Percentiles rank a stretch among this genome's conserved stretches.
These are phyloP conservation scores for Solanum chilense DNA, from an alignment of 257 asterid genomes.

Conservation along the genomic window DNA sequence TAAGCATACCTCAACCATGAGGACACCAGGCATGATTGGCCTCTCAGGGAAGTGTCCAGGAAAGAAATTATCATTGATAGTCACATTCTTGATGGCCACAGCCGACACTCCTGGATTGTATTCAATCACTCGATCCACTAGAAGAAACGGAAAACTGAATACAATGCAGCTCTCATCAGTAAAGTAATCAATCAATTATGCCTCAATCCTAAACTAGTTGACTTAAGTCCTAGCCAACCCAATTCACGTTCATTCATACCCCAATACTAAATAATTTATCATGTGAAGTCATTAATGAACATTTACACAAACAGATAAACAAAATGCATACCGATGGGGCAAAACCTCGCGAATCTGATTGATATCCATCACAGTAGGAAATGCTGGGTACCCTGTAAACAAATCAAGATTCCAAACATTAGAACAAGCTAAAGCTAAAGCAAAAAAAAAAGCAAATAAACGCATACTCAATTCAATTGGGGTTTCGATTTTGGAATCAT, in stretches of 20 bases:
- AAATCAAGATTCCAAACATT: neutral
- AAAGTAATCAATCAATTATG: neutral
- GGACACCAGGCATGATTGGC: conserved; percentile 96
- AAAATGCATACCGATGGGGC: conserved; percentile 60
- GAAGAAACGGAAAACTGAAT: conserved; percentile 68
- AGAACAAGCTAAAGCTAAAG: neutral
- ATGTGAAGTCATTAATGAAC: neutral
- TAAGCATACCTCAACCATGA: conserved; percentile 75
- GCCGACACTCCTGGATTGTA: conserved; percentile 79
- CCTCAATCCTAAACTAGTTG: neutral
- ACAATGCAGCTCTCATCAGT: neutral
- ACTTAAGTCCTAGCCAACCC: neutral
- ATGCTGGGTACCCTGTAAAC: conserved; percentile 50
- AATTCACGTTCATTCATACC: neutral
- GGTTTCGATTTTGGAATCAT: conserved; percentile 27
- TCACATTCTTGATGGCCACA: conserved; percentile 87
- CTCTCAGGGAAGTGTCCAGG: conserved; percentile 95
- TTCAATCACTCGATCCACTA: conserved; percentile 89
- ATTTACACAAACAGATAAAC: neutral
- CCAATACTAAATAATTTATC: neutral
- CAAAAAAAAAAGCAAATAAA: neutral
- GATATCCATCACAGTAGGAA: conserved; percentile 74
- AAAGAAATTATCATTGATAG: conserved; percentile 82
- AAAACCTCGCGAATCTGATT: conserved; percentile 79
- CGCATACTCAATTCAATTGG: conserved; percentile 78